Evolutionary conservation across 768 basidiomycete genomes (phyloP).

Genomic region (Tubosaeta sp.): DNA sequence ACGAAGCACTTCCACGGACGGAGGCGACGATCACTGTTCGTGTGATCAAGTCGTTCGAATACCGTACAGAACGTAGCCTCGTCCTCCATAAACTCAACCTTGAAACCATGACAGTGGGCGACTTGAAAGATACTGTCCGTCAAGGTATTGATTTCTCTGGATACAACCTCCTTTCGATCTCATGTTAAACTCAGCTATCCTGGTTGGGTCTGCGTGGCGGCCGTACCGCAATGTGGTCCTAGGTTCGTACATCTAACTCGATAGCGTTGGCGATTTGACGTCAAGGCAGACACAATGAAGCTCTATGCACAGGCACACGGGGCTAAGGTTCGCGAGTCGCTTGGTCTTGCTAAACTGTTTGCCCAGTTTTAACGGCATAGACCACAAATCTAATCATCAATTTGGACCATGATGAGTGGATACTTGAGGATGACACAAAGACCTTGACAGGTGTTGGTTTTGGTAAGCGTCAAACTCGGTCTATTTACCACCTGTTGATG

Average conservation of each 20-base stretch:
- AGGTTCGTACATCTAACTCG: conserved; percentile 42
- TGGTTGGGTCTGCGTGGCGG: conserved; percentile 79
- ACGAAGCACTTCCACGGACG: conserved; percentile 60
- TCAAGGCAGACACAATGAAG: conserved; percentile 78
- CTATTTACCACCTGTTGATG: not conserved
- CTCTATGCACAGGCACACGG: conserved; percentile 94
- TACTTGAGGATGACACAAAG: conserved; percentile 63
- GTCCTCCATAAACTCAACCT: conserved; percentile 82
- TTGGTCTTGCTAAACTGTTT: not conserved
- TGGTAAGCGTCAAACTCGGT: conserved; percentile 49
- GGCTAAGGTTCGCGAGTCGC: conserved; percentile 59
- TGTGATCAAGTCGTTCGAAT: conserved; percentile 93
- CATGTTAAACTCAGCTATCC: conserved; percentile 49
- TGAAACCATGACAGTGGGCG: conserved; percentile 69
- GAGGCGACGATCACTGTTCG: conserved; percentile 86
- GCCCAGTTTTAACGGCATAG: conserved; percentile 36
- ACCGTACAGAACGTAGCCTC: conserved; percentile 82
- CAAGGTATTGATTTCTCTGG: conserved; percentile 46
- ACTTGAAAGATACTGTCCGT: conserved; percentile 67
- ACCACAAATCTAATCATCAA: conserved; percentile 98
- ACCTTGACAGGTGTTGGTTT: conserved; percentile 69
- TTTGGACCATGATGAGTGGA: conserved; percentile 93
- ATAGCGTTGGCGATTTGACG: not conserved
- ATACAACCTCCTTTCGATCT: conserved; percentile 1
- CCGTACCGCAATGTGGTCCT: conserved; percentile 72